Evolutionary conservation across 2,329 filamentous ascomycete genomes (phyloP).

Genomic region (Coleophoma eucalyptorum): DNA sequence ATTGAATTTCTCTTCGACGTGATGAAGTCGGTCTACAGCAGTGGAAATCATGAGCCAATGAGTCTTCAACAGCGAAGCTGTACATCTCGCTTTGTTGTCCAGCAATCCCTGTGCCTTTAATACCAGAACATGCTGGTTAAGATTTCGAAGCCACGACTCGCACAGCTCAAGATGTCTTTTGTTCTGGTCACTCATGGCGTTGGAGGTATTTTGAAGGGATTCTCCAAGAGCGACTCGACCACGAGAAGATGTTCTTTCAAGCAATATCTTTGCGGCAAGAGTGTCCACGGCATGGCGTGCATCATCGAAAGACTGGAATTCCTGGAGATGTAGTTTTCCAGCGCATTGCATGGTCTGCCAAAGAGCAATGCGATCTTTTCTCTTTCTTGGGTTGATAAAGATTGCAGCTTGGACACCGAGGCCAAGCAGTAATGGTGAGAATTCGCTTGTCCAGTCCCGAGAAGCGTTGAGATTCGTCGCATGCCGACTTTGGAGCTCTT

Average conservation of each 20-base stretch:
- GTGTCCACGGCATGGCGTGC: background rate
- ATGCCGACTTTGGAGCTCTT: conserved; percentile 15
- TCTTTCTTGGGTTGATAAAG: conserved; percentile 20
- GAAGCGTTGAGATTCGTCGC: conserved; percentile 1
- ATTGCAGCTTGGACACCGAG: conserved; percentile 22
- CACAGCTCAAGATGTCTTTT: conserved; percentile 6
- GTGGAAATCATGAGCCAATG: conserved; percentile 18
- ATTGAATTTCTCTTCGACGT: conserved; percentile 13
- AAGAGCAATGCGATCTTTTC: conserved; percentile 13
- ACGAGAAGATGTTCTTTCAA: background rate
- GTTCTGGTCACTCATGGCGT: background rate
- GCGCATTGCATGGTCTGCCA: conserved; percentile 16
- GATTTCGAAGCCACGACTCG: conserved; percentile 12
- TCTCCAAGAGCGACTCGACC: background rate
- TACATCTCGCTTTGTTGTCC: background rate
- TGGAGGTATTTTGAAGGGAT: conserved; percentile 1
- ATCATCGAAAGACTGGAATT: background rate
- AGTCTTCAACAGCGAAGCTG: conserved; percentile 11
- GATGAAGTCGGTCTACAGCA: conserved; percentile 9
- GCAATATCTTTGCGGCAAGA: background rate
- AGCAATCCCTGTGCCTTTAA: background rate
- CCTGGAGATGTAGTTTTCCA: background rate
- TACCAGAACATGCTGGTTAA: conserved; percentile 12
- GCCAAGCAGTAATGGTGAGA: conserved; percentile 17
- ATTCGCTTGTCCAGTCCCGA: conserved; percentile 18